These are phyloP conservation scores for Piromyces finnis DNA, from an alignment of 192 early-diverging fungal genomes.

Conservation along the genomic window DNA sequence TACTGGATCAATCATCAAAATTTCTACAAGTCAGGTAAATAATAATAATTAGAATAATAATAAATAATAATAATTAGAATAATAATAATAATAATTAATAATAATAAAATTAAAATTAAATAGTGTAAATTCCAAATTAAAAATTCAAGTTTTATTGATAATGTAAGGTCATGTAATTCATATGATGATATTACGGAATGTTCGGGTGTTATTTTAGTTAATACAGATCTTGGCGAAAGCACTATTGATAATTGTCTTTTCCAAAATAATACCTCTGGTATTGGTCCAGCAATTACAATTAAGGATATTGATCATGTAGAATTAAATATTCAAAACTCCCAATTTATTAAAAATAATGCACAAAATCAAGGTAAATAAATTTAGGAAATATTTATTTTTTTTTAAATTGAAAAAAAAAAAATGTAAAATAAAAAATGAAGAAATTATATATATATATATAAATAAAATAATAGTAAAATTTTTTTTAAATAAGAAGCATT, in stretches of 20 bases:
- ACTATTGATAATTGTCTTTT: not conserved
- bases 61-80: too few species aligned
- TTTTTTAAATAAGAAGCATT: too few species aligned
- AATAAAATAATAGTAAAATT: too few species aligned
- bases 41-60: not conserved
- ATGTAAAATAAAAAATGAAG: too few species aligned
- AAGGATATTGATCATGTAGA: not conserved
- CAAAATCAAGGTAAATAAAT: not conserved
- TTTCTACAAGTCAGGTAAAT: not conserved
- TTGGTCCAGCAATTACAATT: not conserved
- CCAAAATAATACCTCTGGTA: not conserved
- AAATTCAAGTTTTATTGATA: not conserved
- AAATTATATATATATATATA: too few species aligned
- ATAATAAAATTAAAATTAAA: not conserved
- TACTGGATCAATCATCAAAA: not conserved
- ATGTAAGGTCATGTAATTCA: not conserved
- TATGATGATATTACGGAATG: not conserved
- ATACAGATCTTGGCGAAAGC: not conserved
- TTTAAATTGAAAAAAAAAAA: too few species aligned
- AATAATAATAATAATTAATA: too few species aligned
- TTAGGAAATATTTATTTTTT: too few species aligned
- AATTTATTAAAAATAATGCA: not conserved
- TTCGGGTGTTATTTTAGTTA: not conserved
- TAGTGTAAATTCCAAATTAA: not conserved
- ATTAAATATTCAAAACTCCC: not conserved